Percentiles rank a stretch among this genome's conserved stretches.
These are phyloP conservation scores for Trapa bicornis DNA, from an alignment of 345 rosid genomes.

Conservation along the genomic window DNA sequence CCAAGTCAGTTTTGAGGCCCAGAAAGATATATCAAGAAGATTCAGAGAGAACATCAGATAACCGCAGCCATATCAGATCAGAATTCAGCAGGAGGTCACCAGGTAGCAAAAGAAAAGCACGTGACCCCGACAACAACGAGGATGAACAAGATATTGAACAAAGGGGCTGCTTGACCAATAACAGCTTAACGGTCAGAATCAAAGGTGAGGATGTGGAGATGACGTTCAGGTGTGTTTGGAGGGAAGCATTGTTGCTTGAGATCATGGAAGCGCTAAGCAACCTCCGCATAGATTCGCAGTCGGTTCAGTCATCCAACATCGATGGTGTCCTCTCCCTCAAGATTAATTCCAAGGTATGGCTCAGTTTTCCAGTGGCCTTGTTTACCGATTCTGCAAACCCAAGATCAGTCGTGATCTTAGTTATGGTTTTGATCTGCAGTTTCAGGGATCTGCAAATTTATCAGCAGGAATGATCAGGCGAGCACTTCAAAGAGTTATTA, in stretches of 20 bases:
- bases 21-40: constrained; percentile 36
- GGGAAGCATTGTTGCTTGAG: constrained; percentile 71
- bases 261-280: constrained; percentile 54
- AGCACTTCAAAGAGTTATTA: constrained; percentile 46
- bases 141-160: constrained; percentile 26
- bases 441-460: constrained; percentile 33
- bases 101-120: constrained; percentile 48
- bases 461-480: constrained; percentile 40
- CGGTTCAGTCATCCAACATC: constrained; percentile 55
- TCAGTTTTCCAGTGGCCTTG: background rate
- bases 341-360: constrained; percentile 56
- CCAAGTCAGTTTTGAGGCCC: constrained; percentile 20
- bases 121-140: constrained; percentile 20
- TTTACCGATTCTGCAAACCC: too few species aligned
- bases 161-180: constrained; percentile 27
- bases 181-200: constrained; percentile 24
- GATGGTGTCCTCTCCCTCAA: constrained; percentile 53
- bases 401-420: background rate
- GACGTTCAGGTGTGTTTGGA: constrained; percentile 65
- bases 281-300: constrained; percentile 61
- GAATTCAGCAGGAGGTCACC: constrained; percentile 15
- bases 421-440: constrained; percentile 24
- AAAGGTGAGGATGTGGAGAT: constrained; percentile 44
- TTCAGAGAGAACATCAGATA: constrained; percentile 50
- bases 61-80: constrained; percentile 25